These are phyloP conservation scores for Teratosphaeriaceae sp. DNA, from an alignment of 2,329 filamentous ascomycete genomes.

Conservation along the genomic window DNA sequence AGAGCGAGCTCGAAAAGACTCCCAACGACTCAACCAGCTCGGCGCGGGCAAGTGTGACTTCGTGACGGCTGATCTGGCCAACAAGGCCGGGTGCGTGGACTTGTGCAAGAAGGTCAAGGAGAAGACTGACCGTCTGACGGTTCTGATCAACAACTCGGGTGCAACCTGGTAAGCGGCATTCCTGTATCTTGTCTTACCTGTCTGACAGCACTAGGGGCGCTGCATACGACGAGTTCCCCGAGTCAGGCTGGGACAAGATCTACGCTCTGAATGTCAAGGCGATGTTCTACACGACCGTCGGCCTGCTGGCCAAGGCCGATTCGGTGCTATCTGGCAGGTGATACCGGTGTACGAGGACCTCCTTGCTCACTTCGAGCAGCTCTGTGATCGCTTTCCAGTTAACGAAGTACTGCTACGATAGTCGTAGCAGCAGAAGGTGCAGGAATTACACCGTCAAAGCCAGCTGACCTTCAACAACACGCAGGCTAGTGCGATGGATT, in stretches of 20 bases:
- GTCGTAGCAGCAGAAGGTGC: too few species aligned
- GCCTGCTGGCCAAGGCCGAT: constrained; percentile 14
- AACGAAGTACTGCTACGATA: too few species aligned
- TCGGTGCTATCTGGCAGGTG: constrained; percentile 4
- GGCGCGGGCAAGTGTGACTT: constrained; percentile 42
- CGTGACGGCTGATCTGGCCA: constrained; percentile 39
- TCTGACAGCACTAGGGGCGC: constrained; percentile 33
- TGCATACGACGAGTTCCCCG: constrained; percentile 52
- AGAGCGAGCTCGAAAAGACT: constrained; percentile 40
- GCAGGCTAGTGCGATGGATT: too few species aligned
- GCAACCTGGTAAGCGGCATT: constrained; percentile 27
- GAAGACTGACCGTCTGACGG: constrained; percentile 39
- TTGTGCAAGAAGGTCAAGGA: constrained; percentile 38
- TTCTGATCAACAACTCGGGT: constrained; percentile 43
- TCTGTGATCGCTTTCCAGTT: background rate
- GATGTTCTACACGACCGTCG: constrained; percentile 42
- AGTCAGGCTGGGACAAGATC: constrained; percentile 52
- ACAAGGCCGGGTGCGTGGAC: constrained; percentile 38
- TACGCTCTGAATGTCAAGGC: constrained; percentile 28
- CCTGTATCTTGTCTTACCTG: background rate
- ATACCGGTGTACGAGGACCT: constrained; percentile 1
- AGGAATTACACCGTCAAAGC: too few species aligned
- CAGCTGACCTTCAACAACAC: too few species aligned
- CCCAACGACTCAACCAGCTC: constrained; percentile 35
- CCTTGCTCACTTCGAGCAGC: constrained; percentile 3